Evolutionary conservation across 1,284 basidiomycete species (phyloP), one percentile per base, ranked within the genome.

Genomic region (Ganoderma meredithae): DNA sequence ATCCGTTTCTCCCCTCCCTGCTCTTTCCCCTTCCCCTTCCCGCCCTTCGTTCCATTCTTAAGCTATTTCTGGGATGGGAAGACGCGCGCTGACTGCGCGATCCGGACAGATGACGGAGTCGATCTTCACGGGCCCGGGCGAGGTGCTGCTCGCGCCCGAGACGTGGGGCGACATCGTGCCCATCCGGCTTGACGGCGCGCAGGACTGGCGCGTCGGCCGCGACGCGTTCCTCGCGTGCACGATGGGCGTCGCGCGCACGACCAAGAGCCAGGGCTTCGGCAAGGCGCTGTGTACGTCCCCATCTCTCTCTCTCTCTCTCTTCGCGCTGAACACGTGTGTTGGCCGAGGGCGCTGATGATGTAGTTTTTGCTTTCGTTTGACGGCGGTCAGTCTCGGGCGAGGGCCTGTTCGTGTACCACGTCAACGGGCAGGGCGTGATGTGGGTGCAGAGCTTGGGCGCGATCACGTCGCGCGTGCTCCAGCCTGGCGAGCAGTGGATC

Each of bases 161-260:
- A 76, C 75, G 6, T 80, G 79, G 79, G 79, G 79, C 22, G 79
- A 80, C 66, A 73, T 80, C 68, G 74, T 78, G 1, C 75, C 76
- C 41, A 78, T 80, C 64, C 69, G 68, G 1, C 65, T 79, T 25
- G 77, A 80, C 56, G 78, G 77, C 1, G 60, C 67, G 19, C 72
- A 73, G 13, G 59, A 72, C 40, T 80, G 79, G 79, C 69, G 47
- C 40, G 71, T 79, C 52, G 76, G 78, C n/a, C 78, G 76, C 69
- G 71, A 79, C 65, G 74, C 77, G 27, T 80, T 77, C 75, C 75
- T 80, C 9, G 78, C 77, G 17, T 73, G 72, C 55, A 79, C 79
- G 1, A 66, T 43, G 13, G 76, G 73, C 27, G 70, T 80, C 27
- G 63, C 69, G 33, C 73, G 74, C 58, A 66, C 70, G 9, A 74